Evolutionary conservation across 73 alveolate species (phyloP).

Genomic region (Paramecium biaurelia): DNA sequence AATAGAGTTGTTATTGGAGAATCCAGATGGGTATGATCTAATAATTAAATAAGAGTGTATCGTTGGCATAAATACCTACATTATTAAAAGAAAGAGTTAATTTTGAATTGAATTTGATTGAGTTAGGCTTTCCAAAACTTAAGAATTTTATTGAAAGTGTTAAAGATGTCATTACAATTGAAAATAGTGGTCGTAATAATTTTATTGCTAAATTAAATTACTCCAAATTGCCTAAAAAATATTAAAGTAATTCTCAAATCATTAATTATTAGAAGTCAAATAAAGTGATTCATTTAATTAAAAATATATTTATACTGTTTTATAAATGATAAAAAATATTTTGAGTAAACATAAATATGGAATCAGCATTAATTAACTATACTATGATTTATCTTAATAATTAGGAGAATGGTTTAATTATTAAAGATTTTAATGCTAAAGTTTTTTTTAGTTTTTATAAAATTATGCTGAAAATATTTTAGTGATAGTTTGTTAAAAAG

Average conservation of each 20-base stretch:
- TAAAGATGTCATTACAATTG: slow-evolving; percentile 13
- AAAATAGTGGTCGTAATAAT: slow-evolving; percentile 32
- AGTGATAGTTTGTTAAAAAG: slow-evolving; percentile 32
- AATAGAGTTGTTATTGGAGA: background rate
- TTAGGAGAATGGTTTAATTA: slow-evolving; percentile 39
- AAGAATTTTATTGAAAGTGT: slow-evolving; percentile 40
- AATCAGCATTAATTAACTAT: background rate
- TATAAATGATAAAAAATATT: background rate
- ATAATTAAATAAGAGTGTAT: background rate
- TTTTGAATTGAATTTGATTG: slow-evolving; percentile 1
- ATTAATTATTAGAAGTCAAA: background rate
- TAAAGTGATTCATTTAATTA: background rate
- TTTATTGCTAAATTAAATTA: slow-evolving; percentile 18
- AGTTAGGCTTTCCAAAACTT: slow-evolving; percentile 40
- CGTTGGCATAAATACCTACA: slow-evolving; percentile 32
- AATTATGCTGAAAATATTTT: slow-evolving; percentile 40
- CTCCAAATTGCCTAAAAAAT: background rate
- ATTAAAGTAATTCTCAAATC: background rate
- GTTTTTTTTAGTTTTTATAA: slow-evolving; percentile 38
- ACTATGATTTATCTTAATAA: background rate
- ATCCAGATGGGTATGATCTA: slow-evolving; percentile 47
- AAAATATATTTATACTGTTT: background rate
- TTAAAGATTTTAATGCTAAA: background rate
- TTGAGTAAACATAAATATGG: slow-evolving; percentile 19
- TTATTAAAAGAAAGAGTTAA: slow-evolving; percentile 31